These are phyloP conservation scores for Kondoa subrosea DNA, from an alignment of 768 basidiomycete genomes.

Conservation along the genomic window DNA sequence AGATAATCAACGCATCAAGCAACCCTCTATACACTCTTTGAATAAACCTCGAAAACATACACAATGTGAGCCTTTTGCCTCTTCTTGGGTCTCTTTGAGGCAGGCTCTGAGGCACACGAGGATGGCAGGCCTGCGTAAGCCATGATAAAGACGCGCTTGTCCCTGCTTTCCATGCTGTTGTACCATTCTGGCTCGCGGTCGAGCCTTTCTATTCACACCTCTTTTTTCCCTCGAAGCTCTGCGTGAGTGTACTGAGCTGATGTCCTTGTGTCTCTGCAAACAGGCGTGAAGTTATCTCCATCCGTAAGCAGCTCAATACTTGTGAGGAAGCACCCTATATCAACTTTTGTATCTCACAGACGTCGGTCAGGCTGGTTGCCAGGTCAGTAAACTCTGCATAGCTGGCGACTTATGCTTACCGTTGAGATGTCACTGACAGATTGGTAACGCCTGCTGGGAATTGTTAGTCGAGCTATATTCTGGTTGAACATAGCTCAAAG, in stretches of 20 bases:
- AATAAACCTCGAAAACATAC: neutral
- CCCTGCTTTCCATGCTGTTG: neutral
- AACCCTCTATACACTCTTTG: neutral
- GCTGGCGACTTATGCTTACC: neutral
- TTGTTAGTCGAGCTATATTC: no score
- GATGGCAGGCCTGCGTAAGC: neutral
- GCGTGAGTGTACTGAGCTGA: neutral
- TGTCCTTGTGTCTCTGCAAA: neutral
- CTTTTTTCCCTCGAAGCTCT: neutral
- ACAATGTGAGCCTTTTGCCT: neutral
- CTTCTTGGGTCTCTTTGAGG: neutral
- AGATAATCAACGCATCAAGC: neutral
- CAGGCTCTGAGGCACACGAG: neutral
- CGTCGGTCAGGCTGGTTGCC: constrained; percentile 96
- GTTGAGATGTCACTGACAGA: constrained; percentile 31
- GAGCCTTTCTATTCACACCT: neutral
- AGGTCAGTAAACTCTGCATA: constrained; percentile 41
- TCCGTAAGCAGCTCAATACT: neutral
- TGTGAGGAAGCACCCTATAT: neutral
- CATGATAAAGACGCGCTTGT: neutral
- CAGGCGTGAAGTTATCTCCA: constrained; percentile 8
- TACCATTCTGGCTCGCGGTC: neutral
- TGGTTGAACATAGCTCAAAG: no score
- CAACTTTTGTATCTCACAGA: constrained; percentile 34
- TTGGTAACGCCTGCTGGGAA: constrained; percentile 93